Evolutionary conservation across 2,329 filamentous ascomycete genomes (phyloP).

Genomic region (Metarhizium album): DNA sequence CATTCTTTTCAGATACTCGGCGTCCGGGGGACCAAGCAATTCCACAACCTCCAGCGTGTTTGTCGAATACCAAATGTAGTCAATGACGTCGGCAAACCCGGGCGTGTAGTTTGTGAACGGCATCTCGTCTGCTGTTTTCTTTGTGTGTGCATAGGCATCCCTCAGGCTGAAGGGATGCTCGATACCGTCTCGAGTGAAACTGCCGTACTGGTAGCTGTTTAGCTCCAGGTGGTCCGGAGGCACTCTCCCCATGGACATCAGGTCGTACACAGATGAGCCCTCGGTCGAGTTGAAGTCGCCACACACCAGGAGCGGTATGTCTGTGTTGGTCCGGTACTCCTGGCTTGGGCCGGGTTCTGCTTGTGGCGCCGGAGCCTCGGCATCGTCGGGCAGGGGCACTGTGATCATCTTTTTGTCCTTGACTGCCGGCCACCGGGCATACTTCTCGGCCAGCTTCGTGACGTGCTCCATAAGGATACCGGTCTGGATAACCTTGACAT

Average conservation of each 20-base stretch:
- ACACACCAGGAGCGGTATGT: conserved; percentile 84
- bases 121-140: conserved; percentile 72
- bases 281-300: conserved; percentile 92
- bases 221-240: conserved; percentile 72
- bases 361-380: conserved; percentile 35
- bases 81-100: conserved; percentile 82
- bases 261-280: conserved; percentile 82
- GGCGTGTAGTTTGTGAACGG: conserved; percentile 96
- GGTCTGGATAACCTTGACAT: conserved; percentile 94
- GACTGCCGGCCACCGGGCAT: conserved; percentile 65
- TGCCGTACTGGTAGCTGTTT: conserved; percentile 74
- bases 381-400: conserved; percentile 30
- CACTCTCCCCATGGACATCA: conserved; percentile 72
- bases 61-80: conserved; percentile 97
- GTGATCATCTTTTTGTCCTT: conserved; percentile 64
- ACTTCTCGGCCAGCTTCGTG: conserved; percentile 75
- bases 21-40: conserved; percentile 76
- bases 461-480: conserved; percentile 92
- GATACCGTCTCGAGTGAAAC: conserved; percentile 85
- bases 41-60: conserved; percentile 78
- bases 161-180: conserved; percentile 90
- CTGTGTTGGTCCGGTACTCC: conserved; percentile 74
- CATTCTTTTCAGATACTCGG: conserved; percentile 72
- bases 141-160: conserved; percentile 76
- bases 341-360: conserved; percentile 68